phyloP scores from a whole-genome alignment of 2,329 filamentous ascomycete genomes.

The Simplicillium aogashimaense region DNA sequence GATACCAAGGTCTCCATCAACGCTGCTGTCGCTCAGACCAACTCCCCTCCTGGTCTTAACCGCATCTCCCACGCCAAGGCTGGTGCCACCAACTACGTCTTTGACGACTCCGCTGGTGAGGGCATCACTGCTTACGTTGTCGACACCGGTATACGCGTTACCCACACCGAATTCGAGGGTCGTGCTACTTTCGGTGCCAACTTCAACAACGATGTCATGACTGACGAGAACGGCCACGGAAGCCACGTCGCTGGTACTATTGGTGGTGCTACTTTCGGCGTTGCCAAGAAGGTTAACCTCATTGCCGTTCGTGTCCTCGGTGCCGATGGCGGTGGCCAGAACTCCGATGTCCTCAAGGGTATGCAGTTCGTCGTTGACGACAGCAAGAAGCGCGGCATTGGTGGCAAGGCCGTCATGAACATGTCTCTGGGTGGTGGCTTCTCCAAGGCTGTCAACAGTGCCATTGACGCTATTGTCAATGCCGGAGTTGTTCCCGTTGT shows the following conservation, averaged over 20 bases:
- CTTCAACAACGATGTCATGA: slow-evolving; percentile 29
- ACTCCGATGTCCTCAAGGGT: slow-evolving; percentile 41
- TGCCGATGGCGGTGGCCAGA: slow-evolving; percentile 23
- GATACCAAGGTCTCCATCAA: slow-evolving; percentile 36
- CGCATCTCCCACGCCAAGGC: slow-evolving; percentile 37
- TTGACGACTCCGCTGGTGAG: slow-evolving; percentile 25
- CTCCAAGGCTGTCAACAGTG: slow-evolving; percentile 43
- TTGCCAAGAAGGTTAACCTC: slow-evolving; percentile 43
- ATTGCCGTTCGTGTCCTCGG: slow-evolving; percentile 42
- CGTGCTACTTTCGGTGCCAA: slow-evolving; percentile 37
- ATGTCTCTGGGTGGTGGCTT: slow-evolving; percentile 47
- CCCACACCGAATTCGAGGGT: slow-evolving; percentile 38
- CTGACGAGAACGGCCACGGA: slow-evolving; percentile 45
- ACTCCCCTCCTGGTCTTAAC: slow-evolving; percentile 41
- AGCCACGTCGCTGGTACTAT: slow-evolving; percentile 48
- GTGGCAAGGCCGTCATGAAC: slow-evolving; percentile 51
- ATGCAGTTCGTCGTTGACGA: slow-evolving; percentile 45
- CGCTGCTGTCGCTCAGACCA: slow-evolving; percentile 37
- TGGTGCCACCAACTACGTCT: slow-evolving; percentile 30
- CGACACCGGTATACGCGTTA: slow-evolving; percentile 45
- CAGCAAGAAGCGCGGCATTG: slow-evolving; percentile 26
- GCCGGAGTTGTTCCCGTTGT: slow-evolving; percentile 47
- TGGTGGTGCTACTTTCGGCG: slow-evolving; percentile 43
- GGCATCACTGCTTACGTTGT: slow-evolving; percentile 46
- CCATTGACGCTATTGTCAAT: slow-evolving; percentile 36